Percentiles rank a stretch among this genome's conserved stretches.
Conservation (phyloP, 805 yeast species). For the Lachancea sp. region DNA sequence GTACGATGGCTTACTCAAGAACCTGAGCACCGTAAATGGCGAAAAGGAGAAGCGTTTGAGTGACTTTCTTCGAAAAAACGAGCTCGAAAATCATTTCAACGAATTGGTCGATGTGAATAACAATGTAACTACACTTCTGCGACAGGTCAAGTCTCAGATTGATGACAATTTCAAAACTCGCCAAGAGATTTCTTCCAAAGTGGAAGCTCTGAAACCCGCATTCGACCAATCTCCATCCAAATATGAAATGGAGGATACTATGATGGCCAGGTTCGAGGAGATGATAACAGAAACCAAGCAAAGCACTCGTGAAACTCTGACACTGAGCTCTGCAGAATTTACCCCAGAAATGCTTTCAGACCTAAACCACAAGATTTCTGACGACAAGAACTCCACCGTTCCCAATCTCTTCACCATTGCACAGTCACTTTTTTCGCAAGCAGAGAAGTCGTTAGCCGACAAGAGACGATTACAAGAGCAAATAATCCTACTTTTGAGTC, state of each 20-base stretch:
- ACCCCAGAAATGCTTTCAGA: constrained; percentile 5
- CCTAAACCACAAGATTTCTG: constrained; percentile 4
- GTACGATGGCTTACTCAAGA: constrained; percentile 21
- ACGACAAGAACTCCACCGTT: constrained; percentile 14
- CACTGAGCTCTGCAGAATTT: constrained; percentile 11
- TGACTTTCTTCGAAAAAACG: constrained; percentile 14
- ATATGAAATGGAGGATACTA: constrained; percentile 21
- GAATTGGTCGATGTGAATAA: constrained; percentile 12
- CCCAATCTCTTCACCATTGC: constrained; percentile 24
- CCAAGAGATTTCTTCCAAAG: constrained; percentile 7
- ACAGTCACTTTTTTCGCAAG: constrained; percentile 22
- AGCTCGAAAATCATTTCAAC: constrained; percentile 10
- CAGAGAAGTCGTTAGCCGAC: constrained; percentile 20
- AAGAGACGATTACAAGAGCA: constrained; percentile 33
- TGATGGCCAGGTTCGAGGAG: constrained; percentile 25
- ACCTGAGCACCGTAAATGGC: constrained; percentile 13
- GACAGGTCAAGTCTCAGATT: constrained; percentile 15
- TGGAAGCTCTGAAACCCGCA: constrained; percentile 8
- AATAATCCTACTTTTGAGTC: constrained; percentile 25
- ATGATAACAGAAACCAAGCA: constrained; percentile 15
- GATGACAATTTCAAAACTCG: constrained; percentile 14
- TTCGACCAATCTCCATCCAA: constrained; percentile 14
- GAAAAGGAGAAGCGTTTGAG: constrained; percentile 11
- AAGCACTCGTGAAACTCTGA: constrained; percentile 16
- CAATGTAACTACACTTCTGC: constrained; percentile 14